A percentile compares a stretch with the other conserved stretches of the same genome.
Evolutionary conservation across 495 filamentous ascomycete genomes (phyloP).

Genomic region (Aspergillus leporis): DNA sequence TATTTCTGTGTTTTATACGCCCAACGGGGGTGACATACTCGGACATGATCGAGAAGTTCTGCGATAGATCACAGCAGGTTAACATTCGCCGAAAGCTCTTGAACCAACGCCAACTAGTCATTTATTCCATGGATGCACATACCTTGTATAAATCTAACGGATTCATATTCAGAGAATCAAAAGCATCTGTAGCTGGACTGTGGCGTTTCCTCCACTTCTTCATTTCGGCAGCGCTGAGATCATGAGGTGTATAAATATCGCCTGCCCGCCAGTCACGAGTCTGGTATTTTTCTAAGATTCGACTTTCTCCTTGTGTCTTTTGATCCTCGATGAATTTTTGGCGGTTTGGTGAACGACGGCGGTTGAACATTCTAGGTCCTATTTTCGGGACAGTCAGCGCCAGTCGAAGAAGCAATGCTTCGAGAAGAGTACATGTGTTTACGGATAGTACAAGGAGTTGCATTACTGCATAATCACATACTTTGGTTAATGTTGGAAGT

Average conservation of each 20-base stretch:
- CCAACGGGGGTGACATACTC: conserved; percentile 86
- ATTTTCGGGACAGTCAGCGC: conserved; percentile 10
- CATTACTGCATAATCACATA: conserved; percentile 18
- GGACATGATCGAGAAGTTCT: conserved; percentile 93
- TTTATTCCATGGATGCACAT: conserved; percentile 23
- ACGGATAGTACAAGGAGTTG: background rate
- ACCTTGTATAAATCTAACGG: conserved; percentile 86
- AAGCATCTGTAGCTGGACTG: conserved; percentile 60
- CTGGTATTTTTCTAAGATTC: conserved; percentile 38
- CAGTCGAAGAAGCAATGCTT: background rate
- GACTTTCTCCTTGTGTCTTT: conserved; percentile 39
- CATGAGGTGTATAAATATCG: conserved; percentile 88
- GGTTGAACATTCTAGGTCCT: conserved; percentile 23
- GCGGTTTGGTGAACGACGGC: conserved; percentile 34
- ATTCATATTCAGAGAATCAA: conserved; percentile 79
- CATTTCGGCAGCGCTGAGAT: conserved; percentile 75
- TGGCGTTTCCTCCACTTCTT: conserved; percentile 60
- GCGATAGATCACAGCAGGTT: background rate
- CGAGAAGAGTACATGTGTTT: background rate
- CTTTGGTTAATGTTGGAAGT: conserved; percentile 18
- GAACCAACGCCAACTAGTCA: background rate
- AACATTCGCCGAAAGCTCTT: background rate
- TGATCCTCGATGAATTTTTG: conserved; percentile 41
- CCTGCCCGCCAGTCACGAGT: conserved; percentile 65
- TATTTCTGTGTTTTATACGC: conserved; percentile 70